Evolutionary conservation across 495 filamentous ascomycete species (phyloP), one percentile per base, ranked within the genome.

Genomic region (Aspergillus asperescens): DNA sequence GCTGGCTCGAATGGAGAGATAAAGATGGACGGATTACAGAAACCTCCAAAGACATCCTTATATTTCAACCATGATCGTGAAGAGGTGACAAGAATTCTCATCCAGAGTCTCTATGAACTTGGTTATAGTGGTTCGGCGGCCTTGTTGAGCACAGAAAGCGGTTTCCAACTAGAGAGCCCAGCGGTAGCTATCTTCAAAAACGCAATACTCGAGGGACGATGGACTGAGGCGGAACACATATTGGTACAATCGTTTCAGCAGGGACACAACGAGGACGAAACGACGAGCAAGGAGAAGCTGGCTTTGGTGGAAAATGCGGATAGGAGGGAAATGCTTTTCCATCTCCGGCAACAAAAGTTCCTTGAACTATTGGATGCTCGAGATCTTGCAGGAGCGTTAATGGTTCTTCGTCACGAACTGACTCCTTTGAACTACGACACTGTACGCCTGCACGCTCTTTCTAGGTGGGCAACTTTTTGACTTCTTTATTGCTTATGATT

Each of bases 271-370:
- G 52, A 51, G 9, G 62, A 63, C n/a, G 63, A 67, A 10, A 46
- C 54, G 7, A 28, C 62, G 15, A 57, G 50, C 1, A 69, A 69
- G 32, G 64, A 68, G 34, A 65, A 58, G 15, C 54, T 87, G 44
- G 65, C 75, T 1, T 65, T 87, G 50, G 76, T 76, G 7, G 79
- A 81, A 44, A 71, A 65, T 39, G 81, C 82, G 27, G 75, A 86
- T 56, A 70, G 68, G 57, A 78, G 75, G 51, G 75, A 81, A 57
- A 78, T 89, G 76, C 70, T 84, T 32, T 94, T 99, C 69, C 82
- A 82, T 70, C 72, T 97, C 51, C 77, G 92, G 57, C 85, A 93
- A 63, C 93, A 99, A 63, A 99, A 97, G 68, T 99, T 90, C 66
- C 73, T 99, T 24, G 93, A 99, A 64, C 73, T 95, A 8, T 73